Evolutionary conservation across 768 basidiomycete genomes (phyloP).

Genomic region (Boletus coccyginus): DNA sequence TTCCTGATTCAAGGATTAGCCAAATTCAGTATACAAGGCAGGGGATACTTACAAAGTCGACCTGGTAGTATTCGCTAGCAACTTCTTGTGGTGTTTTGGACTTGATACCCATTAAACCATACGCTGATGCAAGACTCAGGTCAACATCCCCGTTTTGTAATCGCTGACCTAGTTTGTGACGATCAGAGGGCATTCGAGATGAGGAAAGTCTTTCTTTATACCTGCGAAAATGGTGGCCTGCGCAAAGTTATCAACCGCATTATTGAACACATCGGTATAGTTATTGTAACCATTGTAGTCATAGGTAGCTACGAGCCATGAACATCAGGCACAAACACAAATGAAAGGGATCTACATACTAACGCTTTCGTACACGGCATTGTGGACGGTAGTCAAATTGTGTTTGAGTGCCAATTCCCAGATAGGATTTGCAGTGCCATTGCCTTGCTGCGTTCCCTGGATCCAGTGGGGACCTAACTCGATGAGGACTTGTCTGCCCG

Average conservation of each 20-base stretch:
- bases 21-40: background rate
- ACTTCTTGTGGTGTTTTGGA: conserved; percentile 43
- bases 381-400: conserved; percentile 43
- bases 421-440: conserved; percentile 59
- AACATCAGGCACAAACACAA: background rate
- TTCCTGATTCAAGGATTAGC: conserved; percentile 21
- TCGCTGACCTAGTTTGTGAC: conserved; percentile 3
- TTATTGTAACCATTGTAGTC: conserved; percentile 50
- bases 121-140: conserved; percentile 51
- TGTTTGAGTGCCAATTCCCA: conserved; percentile 56
- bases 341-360: conserved; percentile 33
- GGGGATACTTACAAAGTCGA: conserved; percentile 31
- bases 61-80: conserved; percentile 57
- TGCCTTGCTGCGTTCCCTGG: conserved; percentile 47
- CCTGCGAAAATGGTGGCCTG: conserved; percentile 45
- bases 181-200: conserved; percentile 45
- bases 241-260: conserved; percentile 39
- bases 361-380: conserved; percentile 42
- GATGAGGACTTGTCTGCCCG: conserved; percentile 38
- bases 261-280: conserved; percentile 42
- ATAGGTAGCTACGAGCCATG: conserved; percentile 44
- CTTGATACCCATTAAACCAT: conserved; percentile 46
- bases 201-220: conserved; percentile 26
- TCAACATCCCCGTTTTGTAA: conserved; percentile 41
- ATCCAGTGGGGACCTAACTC: conserved; percentile 67